phyloP scores from a whole-genome alignment of 805 yeast species.

The Hanseniaspora mollemarum region DNA sequence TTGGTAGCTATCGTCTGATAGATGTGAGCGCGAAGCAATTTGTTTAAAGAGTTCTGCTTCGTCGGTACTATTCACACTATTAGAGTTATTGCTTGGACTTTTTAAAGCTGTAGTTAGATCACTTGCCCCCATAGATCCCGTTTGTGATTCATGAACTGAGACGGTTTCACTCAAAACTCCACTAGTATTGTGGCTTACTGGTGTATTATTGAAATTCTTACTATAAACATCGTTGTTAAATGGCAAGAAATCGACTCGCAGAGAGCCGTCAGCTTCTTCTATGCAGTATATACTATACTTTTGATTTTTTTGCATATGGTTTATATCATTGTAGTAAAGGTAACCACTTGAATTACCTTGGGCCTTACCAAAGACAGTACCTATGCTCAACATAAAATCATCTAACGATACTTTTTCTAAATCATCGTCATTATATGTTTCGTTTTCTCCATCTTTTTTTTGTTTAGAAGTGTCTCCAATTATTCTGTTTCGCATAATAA shows the following conservation, averaged over 20 bases:
- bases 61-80: too few species aligned
- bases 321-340: conserved; percentile 14
- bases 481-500: conserved; percentile 5
- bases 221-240: neutral
- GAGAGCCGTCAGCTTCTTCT: conserved; percentile 11
- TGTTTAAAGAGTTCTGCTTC: neutral
- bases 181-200: too few species aligned
- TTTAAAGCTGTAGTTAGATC: too few species aligned
- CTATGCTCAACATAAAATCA: conserved; percentile 16
- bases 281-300: conserved; percentile 16
- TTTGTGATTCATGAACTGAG: too few species aligned
- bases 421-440: neutral
- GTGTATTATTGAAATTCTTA: neutral
- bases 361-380: conserved; percentile 15
- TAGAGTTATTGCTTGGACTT: too few species aligned
- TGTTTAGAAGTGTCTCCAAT: neutral
- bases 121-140: too few species aligned
- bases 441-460: neutral
- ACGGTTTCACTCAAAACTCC: too few species aligned
- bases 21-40: neutral
- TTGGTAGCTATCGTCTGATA: conserved; percentile 1
- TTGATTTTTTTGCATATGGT: conserved; percentile 1
- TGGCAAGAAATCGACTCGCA: conserved; percentile 17
- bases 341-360: conserved; percentile 15
- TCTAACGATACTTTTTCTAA: conserved; percentile 1